phyloP scores from a whole-genome alignment of 2,329 filamentous ascomycete genomes.

The Endoconidiophora laricicola region DNA sequence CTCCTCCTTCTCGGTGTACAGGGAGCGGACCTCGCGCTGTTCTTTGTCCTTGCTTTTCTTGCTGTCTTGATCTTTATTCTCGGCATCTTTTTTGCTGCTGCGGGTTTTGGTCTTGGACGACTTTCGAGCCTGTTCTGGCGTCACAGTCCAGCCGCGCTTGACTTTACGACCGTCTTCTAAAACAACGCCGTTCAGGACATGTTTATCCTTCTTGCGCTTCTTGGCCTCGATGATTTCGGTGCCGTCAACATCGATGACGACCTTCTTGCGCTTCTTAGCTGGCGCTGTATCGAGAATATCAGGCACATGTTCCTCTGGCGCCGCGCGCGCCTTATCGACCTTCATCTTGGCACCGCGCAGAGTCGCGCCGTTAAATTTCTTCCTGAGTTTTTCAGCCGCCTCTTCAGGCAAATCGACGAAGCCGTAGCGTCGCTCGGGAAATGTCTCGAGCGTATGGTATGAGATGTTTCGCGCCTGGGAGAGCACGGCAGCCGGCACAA shows the following conservation, averaged over 20 bases:
- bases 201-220: slow-evolving; percentile 35
- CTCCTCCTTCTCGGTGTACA: slow-evolving; percentile 66
- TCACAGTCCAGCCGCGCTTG: slow-evolving; percentile 78
- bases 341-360: slow-evolving; percentile 73
- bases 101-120: slow-evolving; percentile 28
- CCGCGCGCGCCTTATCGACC: slow-evolving; percentile 55
- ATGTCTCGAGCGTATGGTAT: slow-evolving; percentile 73
- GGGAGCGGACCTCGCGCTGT: slow-evolving; percentile 47
- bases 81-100: slow-evolving; percentile 22
- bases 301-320: slow-evolving; percentile 28
- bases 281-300: slow-evolving; percentile 21
- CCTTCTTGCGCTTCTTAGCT: slow-evolving; percentile 28
- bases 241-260: slow-evolving; percentile 17
- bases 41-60: slow-evolving; percentile 30
- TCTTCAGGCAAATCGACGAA: slow-evolving; percentile 67
- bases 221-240: slow-evolving; percentile 19
- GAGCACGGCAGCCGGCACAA: slow-evolving; percentile 52
- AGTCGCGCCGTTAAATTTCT: slow-evolving; percentile 74
- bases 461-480: slow-evolving; percentile 61
- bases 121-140: slow-evolving; percentile 32
- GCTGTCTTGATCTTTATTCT: slow-evolving; percentile 32
- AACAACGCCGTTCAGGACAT: slow-evolving; percentile 48
- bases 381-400: slow-evolving; percentile 81
- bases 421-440: slow-evolving; percentile 80
- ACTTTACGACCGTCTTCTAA: slow-evolving; percentile 60